Evolutionary conservation across 371 early-diverging fungal genomes (phyloP), one percentile per base, ranked within the genome.

Genomic region (Rhizopus microsporus): DNA sequence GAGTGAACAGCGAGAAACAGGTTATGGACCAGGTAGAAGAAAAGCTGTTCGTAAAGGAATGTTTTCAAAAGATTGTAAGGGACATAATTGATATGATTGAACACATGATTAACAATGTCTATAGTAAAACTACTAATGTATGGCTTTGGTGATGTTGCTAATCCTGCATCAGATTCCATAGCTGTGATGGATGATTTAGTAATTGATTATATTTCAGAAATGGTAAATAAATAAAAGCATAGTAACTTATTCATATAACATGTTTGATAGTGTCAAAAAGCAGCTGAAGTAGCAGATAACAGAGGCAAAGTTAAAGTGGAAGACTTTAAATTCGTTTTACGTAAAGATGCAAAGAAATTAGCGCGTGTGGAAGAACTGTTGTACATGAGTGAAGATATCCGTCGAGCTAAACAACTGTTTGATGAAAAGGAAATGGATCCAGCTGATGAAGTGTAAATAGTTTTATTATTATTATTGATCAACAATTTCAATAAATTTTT

Each of bases 351-450:
- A 34, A 97, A 94, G 79, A 99, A 98, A 71, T 86, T 97, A 34
- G 94, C 93, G 0, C 87, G 99, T 64, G 94, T 96, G 2, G 96
- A 98, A 57, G 97, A 99, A 64, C 78, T 99, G 31, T 69, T 99
- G 30, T 88, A 92, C 51, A 89, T 94, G 85, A 93, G 91, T 67
- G 94, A 97, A 79, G 98, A 98, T 62, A 89, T 99, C 56, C 89
- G 90, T 65, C 79, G 84, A 51, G 98, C 98, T 4, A 86, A 94
- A 49, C 79, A 85, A 34, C 57, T 86, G 43, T 88, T 91, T 66
- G 81, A 81, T 56, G 82, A 79, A 39, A 79, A 77, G 33, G 83
- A 82, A 57, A 73, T 82, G 69, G 82, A 82, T 48, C 68, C 73
- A 35, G 63, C 43, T 2, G 71, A 75, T 31, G 67, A 68, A 61